Conservation (phyloP, 441 rosid genomes). For the Eugenia klotzschiana region DNA sequence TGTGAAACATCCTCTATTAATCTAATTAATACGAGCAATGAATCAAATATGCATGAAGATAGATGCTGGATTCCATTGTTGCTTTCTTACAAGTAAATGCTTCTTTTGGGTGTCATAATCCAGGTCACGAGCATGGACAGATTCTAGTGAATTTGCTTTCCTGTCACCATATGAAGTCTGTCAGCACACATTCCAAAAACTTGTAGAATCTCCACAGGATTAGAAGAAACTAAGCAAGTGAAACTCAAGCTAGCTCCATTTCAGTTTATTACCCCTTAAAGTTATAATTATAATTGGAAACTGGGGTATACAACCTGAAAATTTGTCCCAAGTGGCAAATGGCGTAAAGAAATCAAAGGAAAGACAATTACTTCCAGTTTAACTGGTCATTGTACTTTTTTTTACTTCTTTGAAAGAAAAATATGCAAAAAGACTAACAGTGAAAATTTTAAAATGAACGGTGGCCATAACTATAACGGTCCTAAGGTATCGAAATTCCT, state of each 20-base stretch:
- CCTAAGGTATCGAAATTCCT: no score
- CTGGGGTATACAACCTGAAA: neutral
- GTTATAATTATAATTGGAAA: neutral
- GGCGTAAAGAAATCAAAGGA: neutral
- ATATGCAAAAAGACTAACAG: neutral
- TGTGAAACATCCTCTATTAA: neutral
- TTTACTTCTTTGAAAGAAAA: neutral
- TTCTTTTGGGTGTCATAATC: constrained; percentile 55
- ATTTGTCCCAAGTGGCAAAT: neutral
- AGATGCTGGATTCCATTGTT: neutral
- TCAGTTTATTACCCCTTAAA: neutral
- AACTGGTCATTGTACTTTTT: neutral
- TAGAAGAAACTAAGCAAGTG: neutral
- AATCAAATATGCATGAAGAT: neutral
- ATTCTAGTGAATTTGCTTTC: constrained; percentile 58
- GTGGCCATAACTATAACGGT: no score
- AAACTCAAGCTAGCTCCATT: neutral
- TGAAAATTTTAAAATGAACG: no score
- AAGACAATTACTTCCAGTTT: neutral
- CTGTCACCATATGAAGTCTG: constrained; percentile 20
- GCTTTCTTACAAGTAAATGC: constrained; percentile 54
- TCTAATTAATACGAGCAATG: neutral
- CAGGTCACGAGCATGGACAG: constrained; percentile 45
- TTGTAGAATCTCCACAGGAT: neutral
- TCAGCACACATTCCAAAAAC: constrained; percentile 1